phyloP scores from a whole-genome alignment of 345 rosid species.

The Mangifera indica region DNA sequence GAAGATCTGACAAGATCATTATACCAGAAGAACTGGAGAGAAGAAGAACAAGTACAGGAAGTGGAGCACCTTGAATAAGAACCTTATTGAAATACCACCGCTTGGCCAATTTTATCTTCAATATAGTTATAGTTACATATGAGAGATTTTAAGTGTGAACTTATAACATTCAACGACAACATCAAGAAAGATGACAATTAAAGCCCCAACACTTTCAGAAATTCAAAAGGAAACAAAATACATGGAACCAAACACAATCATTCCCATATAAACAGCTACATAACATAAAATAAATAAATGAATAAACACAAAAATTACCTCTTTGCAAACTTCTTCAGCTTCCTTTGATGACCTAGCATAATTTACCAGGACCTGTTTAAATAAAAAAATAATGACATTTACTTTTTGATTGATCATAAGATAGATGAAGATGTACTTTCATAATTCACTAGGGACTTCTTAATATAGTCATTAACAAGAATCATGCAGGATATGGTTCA shows the following conservation, averaged over 20 bases:
- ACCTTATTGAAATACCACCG: no score
- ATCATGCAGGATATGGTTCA: neutral
- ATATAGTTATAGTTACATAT: neutral
- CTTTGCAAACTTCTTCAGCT: constrained; percentile 91
- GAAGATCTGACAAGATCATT: neutral
- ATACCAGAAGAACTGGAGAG: neutral
- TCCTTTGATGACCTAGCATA: constrained; percentile 93
- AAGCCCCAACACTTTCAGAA: neutral
- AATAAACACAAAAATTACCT: constrained; percentile 39
- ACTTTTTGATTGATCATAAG: neutral
- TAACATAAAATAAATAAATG: neutral
- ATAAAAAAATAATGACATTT: neutral
- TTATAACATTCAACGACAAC: neutral
- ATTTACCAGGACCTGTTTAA: constrained; percentile 80
- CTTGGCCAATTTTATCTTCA: neutral
- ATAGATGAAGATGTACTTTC: neutral
- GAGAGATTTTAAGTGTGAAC: neutral
- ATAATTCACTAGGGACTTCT: neutral
- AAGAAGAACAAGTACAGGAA: neutral
- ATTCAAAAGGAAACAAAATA: neutral
- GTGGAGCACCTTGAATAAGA: neutral
- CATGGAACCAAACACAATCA: neutral
- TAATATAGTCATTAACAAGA: neutral
- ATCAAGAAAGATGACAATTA: neutral
- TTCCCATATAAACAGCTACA: neutral